These are phyloP conservation scores for Trichocladium uniseriatum DNA, from an alignment of 495 filamentous ascomycete genomes.

Conservation along the genomic window DNA sequence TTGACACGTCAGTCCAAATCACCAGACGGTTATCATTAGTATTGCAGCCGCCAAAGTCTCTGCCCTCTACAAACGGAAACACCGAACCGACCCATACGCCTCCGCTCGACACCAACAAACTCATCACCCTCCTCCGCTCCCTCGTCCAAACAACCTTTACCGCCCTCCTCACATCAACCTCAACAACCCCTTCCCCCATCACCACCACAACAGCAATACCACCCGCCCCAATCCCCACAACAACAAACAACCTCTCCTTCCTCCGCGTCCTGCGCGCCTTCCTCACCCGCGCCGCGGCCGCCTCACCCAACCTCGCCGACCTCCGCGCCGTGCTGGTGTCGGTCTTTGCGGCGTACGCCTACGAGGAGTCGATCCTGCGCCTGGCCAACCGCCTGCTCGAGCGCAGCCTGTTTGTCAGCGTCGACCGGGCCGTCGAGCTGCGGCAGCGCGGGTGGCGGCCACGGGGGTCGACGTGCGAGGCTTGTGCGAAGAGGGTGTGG, in stretches of 20 bases:
- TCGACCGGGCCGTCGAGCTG: slow-evolving; percentile 61
- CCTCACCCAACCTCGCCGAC: slow-evolving; percentile 80
- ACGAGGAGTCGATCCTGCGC: slow-evolving; percentile 77
- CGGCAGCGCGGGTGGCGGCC: slow-evolving; percentile 88
- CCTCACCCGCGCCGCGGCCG: slow-evolving; percentile 67
- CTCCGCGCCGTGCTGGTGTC: slow-evolving; percentile 73
- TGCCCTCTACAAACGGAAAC: slow-evolving; percentile 17
- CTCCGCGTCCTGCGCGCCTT: slow-evolving; percentile 85
- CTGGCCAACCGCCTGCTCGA: slow-evolving; percentile 83
- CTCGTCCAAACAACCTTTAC: slow-evolving; percentile 89
- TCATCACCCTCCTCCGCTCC: slow-evolving; percentile 56
- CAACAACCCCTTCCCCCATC: slow-evolving; percentile 47
- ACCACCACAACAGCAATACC: slow-evolving; percentile 39
- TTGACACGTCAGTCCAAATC: slow-evolving; percentile 74
- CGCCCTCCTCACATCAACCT: slow-evolving; percentile 66
- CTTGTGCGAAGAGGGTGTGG: slow-evolving; percentile 77
- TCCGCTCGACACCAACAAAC: slow-evolving; percentile 41
- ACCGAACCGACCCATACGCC: slow-evolving; percentile 7
- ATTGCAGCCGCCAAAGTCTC: slow-evolving; percentile 16
- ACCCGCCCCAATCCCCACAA: slow-evolving; percentile 3
- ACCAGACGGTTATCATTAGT: slow-evolving; percentile 47
- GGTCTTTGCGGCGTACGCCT: slow-evolving; percentile 90
- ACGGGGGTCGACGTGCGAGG: slow-evolving; percentile 74
- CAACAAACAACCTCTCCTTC: slow-evolving; percentile 58
- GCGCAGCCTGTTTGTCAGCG: slow-evolving; percentile 79